Evolutionary conservation across 169 alveolate genomes (phyloP), one percentile per base, ranked within the genome.

Genomic region (Cryptosporidium sp.): DNA sequence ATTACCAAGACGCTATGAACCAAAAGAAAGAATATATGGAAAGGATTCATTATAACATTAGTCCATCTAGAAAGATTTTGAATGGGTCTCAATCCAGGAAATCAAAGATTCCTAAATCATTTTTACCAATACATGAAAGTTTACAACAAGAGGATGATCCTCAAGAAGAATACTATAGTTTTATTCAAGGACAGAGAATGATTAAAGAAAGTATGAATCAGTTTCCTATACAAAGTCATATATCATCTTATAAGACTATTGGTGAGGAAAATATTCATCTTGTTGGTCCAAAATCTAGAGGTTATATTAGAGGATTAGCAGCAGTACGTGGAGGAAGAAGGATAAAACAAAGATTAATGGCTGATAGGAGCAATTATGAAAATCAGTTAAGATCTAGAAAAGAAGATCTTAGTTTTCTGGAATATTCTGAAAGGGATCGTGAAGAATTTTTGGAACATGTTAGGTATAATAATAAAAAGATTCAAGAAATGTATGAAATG

Each of bases 261-360:
- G 31, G 23, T 26, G 50, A 59, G 9, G 39, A 8, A 1, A 59
- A 61, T 21, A 75, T 55, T 21, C 67, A 55, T 29, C 31, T 75
- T 7, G 29, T 75, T 14, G 62, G 62, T 41, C 10, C 43, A 16
- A 61, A 61, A 18, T 75, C 86, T 12, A 75, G 37, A 21, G 86
- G 86, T 23, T 18, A 55, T 61, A 61, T 75, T 21, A 75, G 86
- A 0, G 86, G 86, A 14, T 35, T 75, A 23, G 73, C 41, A 21
- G 86, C 86, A n/a, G 73, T 75, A 37, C 71, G 86, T 41, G 86
- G 86, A 29, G 86, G 86, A n/a, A 75, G 86, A 43, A 75, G 61
- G 39, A 75, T 75, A 14, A 10, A 37, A 6, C 71, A 75, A 21
- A 75, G 86, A 59, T 35, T 58, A n/a, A 21, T 55, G 14, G 9